These are phyloP conservation scores for Porcisia deanei DNA, from an alignment of 208 protist species.

Conservation along the genomic window DNA sequence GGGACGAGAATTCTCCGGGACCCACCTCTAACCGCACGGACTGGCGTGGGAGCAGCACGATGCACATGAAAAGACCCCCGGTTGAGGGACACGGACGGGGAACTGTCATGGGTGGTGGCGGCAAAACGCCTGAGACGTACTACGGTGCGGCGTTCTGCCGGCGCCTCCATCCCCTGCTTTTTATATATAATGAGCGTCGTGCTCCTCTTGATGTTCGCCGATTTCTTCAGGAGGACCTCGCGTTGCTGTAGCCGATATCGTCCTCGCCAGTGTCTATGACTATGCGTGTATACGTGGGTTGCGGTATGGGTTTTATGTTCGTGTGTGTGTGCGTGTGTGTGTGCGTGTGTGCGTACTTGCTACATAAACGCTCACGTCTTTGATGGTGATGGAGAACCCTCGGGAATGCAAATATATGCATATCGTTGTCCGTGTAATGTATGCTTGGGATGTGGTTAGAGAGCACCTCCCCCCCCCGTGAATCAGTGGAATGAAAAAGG, in stretches of 20 bases:
- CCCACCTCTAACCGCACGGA: too few relatives aligned
- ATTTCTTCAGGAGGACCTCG: not conserved
- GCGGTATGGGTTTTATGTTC: too few relatives aligned
- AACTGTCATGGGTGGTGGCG: slow-evolving; percentile 5
- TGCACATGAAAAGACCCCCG: slow-evolving; percentile 11
- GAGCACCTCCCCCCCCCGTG: too few relatives aligned
- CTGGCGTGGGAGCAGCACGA: not conserved
- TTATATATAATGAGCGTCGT: not conserved
- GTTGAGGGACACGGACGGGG: slow-evolving; percentile 11
- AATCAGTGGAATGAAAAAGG: too few relatives aligned
- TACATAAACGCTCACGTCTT: not conserved
- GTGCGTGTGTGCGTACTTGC: not conserved
- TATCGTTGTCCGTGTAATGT: too few relatives aligned
- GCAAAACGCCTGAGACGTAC: not conserved
- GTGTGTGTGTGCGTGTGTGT: not conserved
- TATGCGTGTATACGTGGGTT: not conserved
- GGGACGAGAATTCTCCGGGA: not conserved
- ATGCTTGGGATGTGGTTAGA: too few relatives aligned
- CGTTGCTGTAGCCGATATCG: not conserved
- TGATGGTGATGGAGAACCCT: too few relatives aligned
- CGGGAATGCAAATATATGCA: too few relatives aligned
- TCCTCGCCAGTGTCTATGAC: not conserved
- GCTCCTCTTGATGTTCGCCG: not conserved
- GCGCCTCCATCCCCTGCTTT: not conserved
- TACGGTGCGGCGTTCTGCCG: not conserved